Evolutionary conservation across 805 yeast genomes (phyloP).

Genomic region (Yamadazyma kitorensis): DNA sequence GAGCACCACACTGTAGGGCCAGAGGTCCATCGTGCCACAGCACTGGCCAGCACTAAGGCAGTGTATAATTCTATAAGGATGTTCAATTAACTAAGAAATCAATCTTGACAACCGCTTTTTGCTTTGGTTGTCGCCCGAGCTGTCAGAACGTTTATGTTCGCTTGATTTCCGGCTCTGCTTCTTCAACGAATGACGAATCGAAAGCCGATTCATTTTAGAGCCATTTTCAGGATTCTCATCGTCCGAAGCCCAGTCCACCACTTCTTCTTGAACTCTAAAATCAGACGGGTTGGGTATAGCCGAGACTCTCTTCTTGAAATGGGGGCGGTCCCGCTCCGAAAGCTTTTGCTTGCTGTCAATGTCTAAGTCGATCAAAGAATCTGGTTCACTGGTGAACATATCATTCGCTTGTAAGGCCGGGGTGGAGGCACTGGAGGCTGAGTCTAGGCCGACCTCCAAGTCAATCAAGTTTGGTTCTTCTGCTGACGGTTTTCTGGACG

Average conservation of each 20-base stretch:
- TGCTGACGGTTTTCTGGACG: constrained; percentile 9
- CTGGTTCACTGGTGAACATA: constrained; percentile 3
- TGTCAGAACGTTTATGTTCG: constrained; percentile 30
- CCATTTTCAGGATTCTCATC: constrained; percentile 39
- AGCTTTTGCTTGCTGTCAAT: constrained; percentile 15
- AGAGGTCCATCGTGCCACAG: too few species aligned
- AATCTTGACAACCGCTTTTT: constrained; percentile 13
- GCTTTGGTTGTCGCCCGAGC: constrained; percentile 5
- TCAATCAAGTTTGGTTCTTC: constrained; percentile 32
- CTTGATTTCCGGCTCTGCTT: constrained; percentile 26
- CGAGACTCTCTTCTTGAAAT: constrained; percentile 31
- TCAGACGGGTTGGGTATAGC: constrained; percentile 26
- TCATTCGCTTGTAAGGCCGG: constrained; percentile 1
- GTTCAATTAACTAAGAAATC: constrained; percentile 3
- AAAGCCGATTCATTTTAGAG: constrained; percentile 37
- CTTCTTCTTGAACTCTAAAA: constrained; percentile 39
- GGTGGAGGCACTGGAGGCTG: constrained; percentile 6
- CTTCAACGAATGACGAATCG: constrained; percentile 38
- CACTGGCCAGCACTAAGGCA: too few species aligned
- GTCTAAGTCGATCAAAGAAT: constrained; percentile 27
- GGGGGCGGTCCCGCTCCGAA: constrained; percentile 16
- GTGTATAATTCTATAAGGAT: not conserved
- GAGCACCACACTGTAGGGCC: too few species aligned
- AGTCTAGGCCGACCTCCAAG: constrained; percentile 31
- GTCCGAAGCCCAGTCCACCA: constrained; percentile 45